Evolutionary conservation across 352 stramenopile species (phyloP).

Genomic region (Peronospora tabacina): DNA sequence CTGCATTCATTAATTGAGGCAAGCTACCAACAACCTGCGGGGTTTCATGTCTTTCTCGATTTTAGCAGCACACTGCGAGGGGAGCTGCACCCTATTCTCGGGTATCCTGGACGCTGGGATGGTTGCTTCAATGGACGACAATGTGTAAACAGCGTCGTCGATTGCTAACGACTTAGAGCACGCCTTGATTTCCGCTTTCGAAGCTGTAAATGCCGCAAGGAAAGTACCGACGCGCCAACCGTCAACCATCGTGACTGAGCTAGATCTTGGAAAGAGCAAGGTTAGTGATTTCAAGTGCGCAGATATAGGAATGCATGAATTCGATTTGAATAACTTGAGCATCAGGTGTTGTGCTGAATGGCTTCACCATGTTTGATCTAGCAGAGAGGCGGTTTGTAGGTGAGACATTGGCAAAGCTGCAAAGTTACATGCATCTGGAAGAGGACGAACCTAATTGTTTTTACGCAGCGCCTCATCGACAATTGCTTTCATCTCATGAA

Average conservation of each 20-base stretch:
- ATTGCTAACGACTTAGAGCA: background rate
- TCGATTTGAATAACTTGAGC: too few relatives aligned
- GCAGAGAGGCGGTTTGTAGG: too few relatives aligned
- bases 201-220: conserved; percentile 1
- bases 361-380: too few relatives aligned
- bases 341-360: too few relatives aligned
- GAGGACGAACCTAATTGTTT: conserved; percentile 4
- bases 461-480: conserved; percentile 79
- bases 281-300: too few relatives aligned
- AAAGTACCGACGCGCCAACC: conserved; percentile 1
- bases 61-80: background rate
- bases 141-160: background rate
- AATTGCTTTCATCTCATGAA: conserved; percentile 91
- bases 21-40: background rate
- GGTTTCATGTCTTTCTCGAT: background rate
- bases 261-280: too few relatives aligned
- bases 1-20: background rate
- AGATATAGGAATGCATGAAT: too few relatives aligned
- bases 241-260: conserved; percentile 3
- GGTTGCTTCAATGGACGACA: background rate
- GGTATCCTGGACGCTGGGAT: background rate
- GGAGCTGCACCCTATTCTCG: too few relatives aligned
- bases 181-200: background rate
- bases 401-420: background rate
- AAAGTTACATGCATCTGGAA: conserved; percentile 4